phyloP scores from a whole-genome alignment of 2,329 filamentous ascomycete species.

The Leptographium wingfieldii region DNA sequence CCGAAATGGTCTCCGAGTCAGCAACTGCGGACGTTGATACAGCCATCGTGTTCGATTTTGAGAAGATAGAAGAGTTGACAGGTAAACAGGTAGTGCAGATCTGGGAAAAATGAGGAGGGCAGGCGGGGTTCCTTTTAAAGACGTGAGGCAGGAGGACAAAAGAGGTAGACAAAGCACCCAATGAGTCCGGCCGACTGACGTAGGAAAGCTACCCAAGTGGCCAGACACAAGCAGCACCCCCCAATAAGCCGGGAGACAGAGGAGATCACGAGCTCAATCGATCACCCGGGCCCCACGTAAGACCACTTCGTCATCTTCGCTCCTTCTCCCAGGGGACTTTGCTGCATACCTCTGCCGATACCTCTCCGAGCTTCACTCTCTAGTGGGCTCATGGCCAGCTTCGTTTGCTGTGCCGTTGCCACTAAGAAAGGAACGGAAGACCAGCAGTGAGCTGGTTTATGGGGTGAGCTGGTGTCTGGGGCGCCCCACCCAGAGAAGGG shows the following conservation, averaged over 20 bases:
- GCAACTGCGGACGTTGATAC: conserved; percentile 45
- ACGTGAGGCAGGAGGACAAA: neutral
- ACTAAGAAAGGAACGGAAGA: neutral
- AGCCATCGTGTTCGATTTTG: conserved; percentile 36
- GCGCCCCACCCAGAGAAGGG: neutral
- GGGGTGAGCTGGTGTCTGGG: conserved; percentile 1
- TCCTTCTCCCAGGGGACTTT: neutral
- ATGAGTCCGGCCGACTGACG: neutral
- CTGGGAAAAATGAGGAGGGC: conserved; percentile 5
- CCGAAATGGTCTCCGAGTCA: conserved; percentile 43
- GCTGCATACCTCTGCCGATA: conserved; percentile 1
- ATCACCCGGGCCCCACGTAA: conserved; percentile 5
- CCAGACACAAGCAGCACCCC: neutral
- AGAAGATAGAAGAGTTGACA: neutral
- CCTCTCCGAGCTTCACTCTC: neutral
- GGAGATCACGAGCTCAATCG: neutral
- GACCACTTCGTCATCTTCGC: conserved; percentile 1
- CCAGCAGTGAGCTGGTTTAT: too few relatives aligned
- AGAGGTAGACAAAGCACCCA: neutral
- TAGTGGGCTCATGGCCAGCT: neutral
- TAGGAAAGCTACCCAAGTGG: neutral
- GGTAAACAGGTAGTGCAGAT: neutral
- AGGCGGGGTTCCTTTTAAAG: conserved; percentile 2
- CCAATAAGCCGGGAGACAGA: neutral
- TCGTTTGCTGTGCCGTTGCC: neutral